Evolutionary conservation across 2,329 filamentous ascomycete species (phyloP).

Genomic region (Tolypocladium nubicola): DNA sequence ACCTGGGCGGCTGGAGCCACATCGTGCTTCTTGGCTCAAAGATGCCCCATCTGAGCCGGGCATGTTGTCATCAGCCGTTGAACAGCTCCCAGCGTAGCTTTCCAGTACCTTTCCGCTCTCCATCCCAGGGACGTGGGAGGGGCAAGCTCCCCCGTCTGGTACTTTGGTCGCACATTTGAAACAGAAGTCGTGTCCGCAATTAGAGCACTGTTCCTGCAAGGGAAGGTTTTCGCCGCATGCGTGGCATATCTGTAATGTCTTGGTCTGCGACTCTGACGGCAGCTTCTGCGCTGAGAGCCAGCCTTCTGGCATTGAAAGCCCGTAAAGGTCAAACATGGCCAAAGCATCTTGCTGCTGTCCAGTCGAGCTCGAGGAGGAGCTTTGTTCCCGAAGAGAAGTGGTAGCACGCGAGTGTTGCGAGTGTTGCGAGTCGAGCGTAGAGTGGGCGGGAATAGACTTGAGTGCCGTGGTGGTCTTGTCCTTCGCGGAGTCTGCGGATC

Average conservation of each 20-base stretch:
- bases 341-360: constrained; percentile 30
- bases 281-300: constrained; percentile 31
- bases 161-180: constrained; percentile 31
- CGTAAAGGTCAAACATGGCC: constrained; percentile 35
- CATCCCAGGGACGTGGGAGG: neutral
- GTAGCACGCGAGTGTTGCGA: neutral
- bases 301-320: constrained; percentile 32
- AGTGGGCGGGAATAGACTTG: neutral
- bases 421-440: neutral
- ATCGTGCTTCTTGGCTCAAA: neutral
- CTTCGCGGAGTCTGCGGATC: neutral
- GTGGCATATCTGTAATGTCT: constrained; percentile 33
- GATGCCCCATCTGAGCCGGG: neutral
- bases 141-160: neutral
- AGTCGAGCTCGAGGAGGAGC: constrained; percentile 19
- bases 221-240: constrained; percentile 33
- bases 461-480: neutral
- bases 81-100: neutral
- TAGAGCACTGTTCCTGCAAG: constrained; percentile 28
- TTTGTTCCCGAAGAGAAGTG: neutral
- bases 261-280: constrained; percentile 9
- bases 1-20: no score
- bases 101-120: neutral
- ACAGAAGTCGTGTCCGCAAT: constrained; percentile 42
- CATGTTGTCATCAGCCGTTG: neutral